Percentiles rank a stretch among this genome's conserved stretches.
Evolutionary conservation across 179 eudicot species (phyloP).

Genomic region (Spergularia azorica): DNA sequence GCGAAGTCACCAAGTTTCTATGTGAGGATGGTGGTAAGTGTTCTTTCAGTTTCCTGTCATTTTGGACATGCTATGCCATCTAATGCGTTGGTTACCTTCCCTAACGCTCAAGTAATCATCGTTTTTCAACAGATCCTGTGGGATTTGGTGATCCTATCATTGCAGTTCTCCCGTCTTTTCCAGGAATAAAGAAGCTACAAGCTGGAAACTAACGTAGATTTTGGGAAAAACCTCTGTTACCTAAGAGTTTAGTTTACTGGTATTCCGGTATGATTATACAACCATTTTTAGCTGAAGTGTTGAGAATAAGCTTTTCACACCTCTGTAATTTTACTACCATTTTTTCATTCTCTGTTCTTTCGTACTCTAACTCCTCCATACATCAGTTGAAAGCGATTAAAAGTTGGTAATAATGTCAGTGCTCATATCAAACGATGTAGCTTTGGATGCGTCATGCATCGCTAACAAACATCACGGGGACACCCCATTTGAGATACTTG

Average conservation of each 20-base stretch:
- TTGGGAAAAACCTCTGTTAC: background rate
- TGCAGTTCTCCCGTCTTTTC: constrained; percentile 89
- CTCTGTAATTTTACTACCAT: too few relatives aligned
- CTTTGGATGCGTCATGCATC: too few relatives aligned
- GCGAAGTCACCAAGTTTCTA: constrained; percentile 80
- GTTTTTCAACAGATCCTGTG: constrained; percentile 67
- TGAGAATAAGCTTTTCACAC: too few relatives aligned
- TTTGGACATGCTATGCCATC: background rate
- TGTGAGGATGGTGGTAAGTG: constrained; percentile 76
- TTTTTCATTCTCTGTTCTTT: too few relatives aligned
- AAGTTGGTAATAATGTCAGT: too few relatives aligned
- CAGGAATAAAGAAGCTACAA: constrained; percentile 73
- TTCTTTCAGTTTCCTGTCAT: background rate
- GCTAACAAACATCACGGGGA: too few relatives aligned
- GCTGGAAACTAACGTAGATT: constrained; percentile 2
- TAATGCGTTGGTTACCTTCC: background rate
- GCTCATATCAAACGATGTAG: too few relatives aligned
- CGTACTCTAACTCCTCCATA: too few relatives aligned
- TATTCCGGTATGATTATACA: too few relatives aligned
- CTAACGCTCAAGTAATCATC: constrained; percentile 10
- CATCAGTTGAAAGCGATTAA: too few relatives aligned
- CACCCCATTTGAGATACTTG: too few relatives aligned
- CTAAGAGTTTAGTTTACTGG: constrained; percentile 6
- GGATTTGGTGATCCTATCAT: constrained; percentile 89
- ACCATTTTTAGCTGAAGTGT: too few relatives aligned